Evolutionary conservation across 345 rosid species (phyloP), one percentile per base, ranked within the genome.

Genomic region (Hibiscus syriacus): DNA sequence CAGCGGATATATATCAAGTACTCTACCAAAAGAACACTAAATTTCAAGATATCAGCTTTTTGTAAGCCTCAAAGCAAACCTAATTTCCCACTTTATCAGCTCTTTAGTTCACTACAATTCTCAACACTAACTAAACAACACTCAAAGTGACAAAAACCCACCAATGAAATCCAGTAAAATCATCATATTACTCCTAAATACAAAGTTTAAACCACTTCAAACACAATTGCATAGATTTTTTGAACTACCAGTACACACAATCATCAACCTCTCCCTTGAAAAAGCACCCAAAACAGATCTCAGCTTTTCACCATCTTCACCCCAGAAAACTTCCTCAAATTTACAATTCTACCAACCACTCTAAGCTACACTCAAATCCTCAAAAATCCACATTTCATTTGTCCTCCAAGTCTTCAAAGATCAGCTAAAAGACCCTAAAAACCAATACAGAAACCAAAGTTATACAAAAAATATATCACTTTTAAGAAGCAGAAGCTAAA

Each of bases 1-100:
- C 83, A 72, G 83, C 82, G n/a, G 92, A 91, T 92, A 91, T 91
- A 27, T 71, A 17, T 20, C 41, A 5, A 59, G 66, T 58, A 56
- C 43, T 72, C 25, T 36, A 26, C 59, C 32, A 22, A 70, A n/a
- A 62, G 57, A 67, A 71, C 64, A 3, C 54, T 7, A 58, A 55
- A 69, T 36, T 32, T 43, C 64, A 78, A n/a, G n/a, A 79, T 74
- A 78, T 71, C 60, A 57, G 5, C 50, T 53, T 68, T 34, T 25
- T 63, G 16, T n/a, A 6, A 16, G 16, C 70, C 71, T 32, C 71
- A 65, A 53, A 68, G 67, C 50, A 26, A 26, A 9, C 38, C 59
- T 12, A 54, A n/a, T n/a, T n/a, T n/a, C n/a, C n/a, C n/a, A n/a
- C n/a, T n/a, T n/a, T 13, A 50, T 17, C 50, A 26, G 29, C 9